A percentile compares a stretch with the other conserved stretches of the same genome.
phyloP scores from a whole-genome alignment of 768 basidiomycete genomes.

The Porpolomopsis calyptriformis region DNA sequence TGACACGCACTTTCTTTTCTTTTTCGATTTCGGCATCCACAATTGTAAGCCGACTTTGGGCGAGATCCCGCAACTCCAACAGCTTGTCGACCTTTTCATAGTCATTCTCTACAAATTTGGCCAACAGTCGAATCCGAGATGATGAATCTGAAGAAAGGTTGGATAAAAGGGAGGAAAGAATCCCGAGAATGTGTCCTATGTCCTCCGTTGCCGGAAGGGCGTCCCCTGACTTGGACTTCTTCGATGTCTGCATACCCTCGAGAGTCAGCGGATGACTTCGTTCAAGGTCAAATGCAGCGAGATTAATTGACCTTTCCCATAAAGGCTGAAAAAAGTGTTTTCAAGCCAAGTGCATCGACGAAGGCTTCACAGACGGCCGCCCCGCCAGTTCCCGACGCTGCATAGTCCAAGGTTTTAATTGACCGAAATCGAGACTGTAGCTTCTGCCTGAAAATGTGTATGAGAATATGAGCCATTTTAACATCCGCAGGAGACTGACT shows the following conservation, averaged over 20 bases:
- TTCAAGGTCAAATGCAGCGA: background rate
- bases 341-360: conserved; percentile 79
- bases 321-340: conserved; percentile 80
- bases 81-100: conserved; percentile 95
- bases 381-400: conserved; percentile 70
- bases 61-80: conserved; percentile 72
- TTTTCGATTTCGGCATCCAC: conserved; percentile 57
- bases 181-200: conserved; percentile 76
- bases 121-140: conserved; percentile 66
- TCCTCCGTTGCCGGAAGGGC: conserved; percentile 62
- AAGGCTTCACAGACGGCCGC: conserved; percentile 70
- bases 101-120: conserved; percentile 87
- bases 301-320: conserved; percentile 79
- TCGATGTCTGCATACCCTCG: conserved; percentile 29
- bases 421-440: conserved; percentile 68
- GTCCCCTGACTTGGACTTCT: conserved; percentile 49
- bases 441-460: conserved; percentile 55
- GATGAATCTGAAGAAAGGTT: conserved; percentile 81
- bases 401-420: conserved; percentile 87
- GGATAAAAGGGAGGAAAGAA: conserved; percentile 78
- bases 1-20: conserved; percentile 51
- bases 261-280: conserved; percentile 11
- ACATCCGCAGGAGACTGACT: conserved; percentile 39
- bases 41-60: conserved; percentile 45
- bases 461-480: background rate